Evolutionary conservation across 352 stramenopile species (phyloP), one percentile per base, ranked within the genome.

Genomic region (Pythium rishiriense): DNA sequence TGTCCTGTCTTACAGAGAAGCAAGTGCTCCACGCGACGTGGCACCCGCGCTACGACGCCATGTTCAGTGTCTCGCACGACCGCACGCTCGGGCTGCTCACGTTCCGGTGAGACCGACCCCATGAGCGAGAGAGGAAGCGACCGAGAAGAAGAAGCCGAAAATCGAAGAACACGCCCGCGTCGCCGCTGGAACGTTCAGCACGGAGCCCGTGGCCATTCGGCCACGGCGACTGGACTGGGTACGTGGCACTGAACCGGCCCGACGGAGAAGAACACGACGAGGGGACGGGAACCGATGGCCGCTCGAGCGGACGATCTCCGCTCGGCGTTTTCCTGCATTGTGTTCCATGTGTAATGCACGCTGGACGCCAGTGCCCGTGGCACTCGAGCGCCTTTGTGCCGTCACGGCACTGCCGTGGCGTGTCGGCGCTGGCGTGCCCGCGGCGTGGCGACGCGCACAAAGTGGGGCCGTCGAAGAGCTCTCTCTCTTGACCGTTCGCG

Each of bases 11-110:
- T 47, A 25, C 62, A 93, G 85, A 87, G 45, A 93, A 92, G 73
- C 86, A 85, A 52, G 87, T 96, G 51, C 68, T 96, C 2, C 87
- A 96, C 50, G 85, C 83, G 56, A 91, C 81, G n/a, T 96, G 87
- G 87, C 83, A 93, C 56, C 81, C 87, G 29, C 78, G 73, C 9
- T 85, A 96, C 73, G 84, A 96, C 61, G 87, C 83, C 51, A 86
- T 96, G 69, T 88, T 96, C 63, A 96, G 74, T 11, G 80, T 96
- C 68, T 96, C 87, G 5, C 76, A 89, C 68, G 87, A 96, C 51
- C 81, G 87, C 51, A 89, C 75, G 12, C 72, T 96, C 24, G 87
- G 87, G 4, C 55, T 94, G 49, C 61, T 93, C 21, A 93, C 84
- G 31, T 95, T 93, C 62, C 78, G 79, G 28, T 65, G 46, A 69